Evolutionary conservation across 805 yeast species (phyloP), one percentile per base, ranked within the genome.

Genomic region (Jamesozyma rosinii): DNA sequence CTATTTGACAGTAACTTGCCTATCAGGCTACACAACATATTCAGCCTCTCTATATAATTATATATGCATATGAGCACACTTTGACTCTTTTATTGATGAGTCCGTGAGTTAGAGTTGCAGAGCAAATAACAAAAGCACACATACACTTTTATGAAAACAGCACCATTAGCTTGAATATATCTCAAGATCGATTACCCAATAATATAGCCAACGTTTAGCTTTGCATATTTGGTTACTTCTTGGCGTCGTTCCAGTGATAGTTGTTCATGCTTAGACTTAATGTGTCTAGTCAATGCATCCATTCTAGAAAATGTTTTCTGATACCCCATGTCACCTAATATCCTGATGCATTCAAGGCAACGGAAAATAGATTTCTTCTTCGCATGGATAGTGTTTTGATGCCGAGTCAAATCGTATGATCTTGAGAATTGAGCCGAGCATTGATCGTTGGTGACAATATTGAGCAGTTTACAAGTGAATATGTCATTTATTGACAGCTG

Each of bases 371-470:
- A 81, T 65, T 89, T 83, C 59, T 81, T 82, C 35, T 83, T 73
- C 0, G 96, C 90, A 62, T 90, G 97, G 42, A 90, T 88, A 0
- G 97, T 89, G 55, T 89, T 95, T 61, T 90, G 96, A 63, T 90
- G 97, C 53, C 97, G 76, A 20, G 88, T 82, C 55, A 92, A 70
- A 67, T 90, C 98, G 59, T 90, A 90, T 15, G 96, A 92, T 57
- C 97, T 76, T 14, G 96, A 86, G 58, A 92, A 92, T 56, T 79
- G 55, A 21, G 59, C 57, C n/a, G 44, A 41, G 33, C 64, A 61
- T 4, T 58, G 54, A 20, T 53, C 49, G n/a, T 49, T 51, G 1
- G 58, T 57, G 8, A 48, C 41, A 3, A 49, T 46, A 41, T 55
- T 55, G 20, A 44, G 43, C 10, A 54, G 44, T 31, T 47, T 34